Conservation (phyloP, 768 basidiomycete species). For the Boletus sp. region DNA sequence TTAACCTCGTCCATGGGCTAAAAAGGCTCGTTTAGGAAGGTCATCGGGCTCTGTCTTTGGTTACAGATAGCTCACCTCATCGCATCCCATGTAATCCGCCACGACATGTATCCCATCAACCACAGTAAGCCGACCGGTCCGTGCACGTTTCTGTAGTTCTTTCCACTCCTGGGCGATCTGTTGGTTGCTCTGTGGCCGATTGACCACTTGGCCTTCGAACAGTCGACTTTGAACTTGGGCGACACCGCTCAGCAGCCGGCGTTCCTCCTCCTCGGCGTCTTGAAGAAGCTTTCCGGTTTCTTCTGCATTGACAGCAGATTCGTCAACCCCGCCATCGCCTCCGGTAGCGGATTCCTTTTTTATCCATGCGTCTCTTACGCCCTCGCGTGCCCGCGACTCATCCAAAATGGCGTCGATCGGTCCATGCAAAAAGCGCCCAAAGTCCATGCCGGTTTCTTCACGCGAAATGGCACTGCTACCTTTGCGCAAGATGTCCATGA, state of each 20-base stretch:
- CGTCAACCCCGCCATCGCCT: not conserved
- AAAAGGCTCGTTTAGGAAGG: constrained; percentile 11
- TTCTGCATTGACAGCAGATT: constrained; percentile 14
- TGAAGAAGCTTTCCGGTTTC: constrained; percentile 31
- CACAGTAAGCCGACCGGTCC: constrained; percentile 38
- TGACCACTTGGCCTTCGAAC: constrained; percentile 52
- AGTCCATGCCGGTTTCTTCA: constrained; percentile 38
- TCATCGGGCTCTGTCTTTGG: constrained; percentile 3
- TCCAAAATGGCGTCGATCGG: constrained; percentile 44
- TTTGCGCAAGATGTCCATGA: constrained; percentile 55
- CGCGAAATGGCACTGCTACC: constrained; percentile 54
- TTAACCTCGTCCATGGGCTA: constrained; percentile 13
- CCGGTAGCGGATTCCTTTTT: constrained; percentile 38
- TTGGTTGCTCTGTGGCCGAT: constrained; percentile 34
- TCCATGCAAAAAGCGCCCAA: constrained; percentile 45
- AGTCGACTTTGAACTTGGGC: constrained; percentile 57
- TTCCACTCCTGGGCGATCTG: constrained; percentile 49
- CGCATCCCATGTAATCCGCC: constrained; percentile 26
- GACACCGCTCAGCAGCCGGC: constrained; percentile 48
- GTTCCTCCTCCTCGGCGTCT: constrained; percentile 56
- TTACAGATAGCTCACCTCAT: constrained; percentile 30
- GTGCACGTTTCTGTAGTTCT: constrained; percentile 44
- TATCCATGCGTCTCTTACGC: constrained; percentile 43
- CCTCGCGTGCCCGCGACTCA: constrained; percentile 44
- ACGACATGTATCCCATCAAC: constrained; percentile 38